Conservation (phyloP, 73 alveolate genomes). For the Paramecium biaurelia region DNA sequence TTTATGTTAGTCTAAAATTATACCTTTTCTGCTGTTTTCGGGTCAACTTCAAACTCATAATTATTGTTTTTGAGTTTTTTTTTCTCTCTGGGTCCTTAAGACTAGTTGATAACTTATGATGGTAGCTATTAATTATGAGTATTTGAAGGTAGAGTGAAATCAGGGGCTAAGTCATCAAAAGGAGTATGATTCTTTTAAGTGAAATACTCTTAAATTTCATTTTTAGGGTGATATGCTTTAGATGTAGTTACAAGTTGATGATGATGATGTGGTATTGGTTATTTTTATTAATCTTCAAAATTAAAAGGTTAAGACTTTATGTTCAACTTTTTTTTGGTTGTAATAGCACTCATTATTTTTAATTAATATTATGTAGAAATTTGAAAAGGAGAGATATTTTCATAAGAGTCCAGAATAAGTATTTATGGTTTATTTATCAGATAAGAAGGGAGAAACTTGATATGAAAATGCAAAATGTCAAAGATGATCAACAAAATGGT, state of each 20-base stretch:
- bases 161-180: not conserved
- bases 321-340: not conserved
- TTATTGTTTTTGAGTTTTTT: not conserved
- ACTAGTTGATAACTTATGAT: not conserved
- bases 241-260: not conserved
- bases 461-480: not conserved
- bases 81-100: not conserved
- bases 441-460: not conserved
- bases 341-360: not conserved
- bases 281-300: not conserved
- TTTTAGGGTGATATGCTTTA: no score
- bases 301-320: not conserved
- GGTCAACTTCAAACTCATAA: not conserved
- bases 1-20: not conserved
- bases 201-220: no score
- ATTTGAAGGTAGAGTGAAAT: not conserved
- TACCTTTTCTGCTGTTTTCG: not conserved
- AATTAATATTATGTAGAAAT: not conserved
- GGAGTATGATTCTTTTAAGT: not conserved
- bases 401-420: conserved; percentile 1
- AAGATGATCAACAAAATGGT: not conserved
- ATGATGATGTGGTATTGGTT: not conserved
- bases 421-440: not conserved
- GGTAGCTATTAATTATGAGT: not conserved
- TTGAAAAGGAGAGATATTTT: not conserved